Percentiles rank a stretch among this genome's conserved stretches.
phyloP scores from a whole-genome alignment of 371 early-diverging fungal species.

The Mortierella polycephala region DNA sequence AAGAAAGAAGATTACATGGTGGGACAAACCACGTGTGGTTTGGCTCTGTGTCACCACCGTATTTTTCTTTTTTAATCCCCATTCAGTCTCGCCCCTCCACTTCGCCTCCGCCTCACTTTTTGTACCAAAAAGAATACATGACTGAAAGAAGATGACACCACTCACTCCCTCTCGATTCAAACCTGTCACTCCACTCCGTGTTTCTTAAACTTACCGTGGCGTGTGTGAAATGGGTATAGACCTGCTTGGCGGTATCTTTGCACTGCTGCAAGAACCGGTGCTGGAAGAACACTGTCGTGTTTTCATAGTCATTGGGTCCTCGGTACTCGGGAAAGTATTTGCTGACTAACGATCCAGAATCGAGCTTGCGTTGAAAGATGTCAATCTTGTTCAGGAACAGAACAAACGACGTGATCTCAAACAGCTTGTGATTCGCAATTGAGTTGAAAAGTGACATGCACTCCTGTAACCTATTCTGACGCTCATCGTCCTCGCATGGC shows the following conservation, averaged over 20 bases:
- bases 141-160: not conserved
- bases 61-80: not conserved
- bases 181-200: not conserved
- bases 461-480: conserved; percentile 65
- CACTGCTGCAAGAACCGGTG: conserved; percentile 63
- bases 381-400: conserved; percentile 81
- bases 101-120: not conserved
- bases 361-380: conserved; percentile 62
- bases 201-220: conserved; percentile 56
- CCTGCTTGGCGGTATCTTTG: conserved; percentile 62
- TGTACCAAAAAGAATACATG: not conserved
- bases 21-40: conserved; percentile 42
- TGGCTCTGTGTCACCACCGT: conserved; percentile 32
- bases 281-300: conserved; percentile 65
- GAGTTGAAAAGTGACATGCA: conserved; percentile 70
- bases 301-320: conserved; percentile 64
- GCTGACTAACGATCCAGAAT: conserved; percentile 21
- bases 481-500: conserved; percentile 63
- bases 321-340: conserved; percentile 35
- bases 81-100: not conserved
- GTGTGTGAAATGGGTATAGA: conserved; percentile 71
- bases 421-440: conserved; percentile 64
- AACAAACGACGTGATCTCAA: conserved; percentile 66
- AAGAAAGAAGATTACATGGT: conserved; percentile 14
- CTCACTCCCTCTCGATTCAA: not conserved